A percentile compares a stretch with the other conserved stretches of the same genome.
phyloP scores from a whole-genome alignment of 371 early-diverging fungal species.

The Lichtheimia ornata region DNA sequence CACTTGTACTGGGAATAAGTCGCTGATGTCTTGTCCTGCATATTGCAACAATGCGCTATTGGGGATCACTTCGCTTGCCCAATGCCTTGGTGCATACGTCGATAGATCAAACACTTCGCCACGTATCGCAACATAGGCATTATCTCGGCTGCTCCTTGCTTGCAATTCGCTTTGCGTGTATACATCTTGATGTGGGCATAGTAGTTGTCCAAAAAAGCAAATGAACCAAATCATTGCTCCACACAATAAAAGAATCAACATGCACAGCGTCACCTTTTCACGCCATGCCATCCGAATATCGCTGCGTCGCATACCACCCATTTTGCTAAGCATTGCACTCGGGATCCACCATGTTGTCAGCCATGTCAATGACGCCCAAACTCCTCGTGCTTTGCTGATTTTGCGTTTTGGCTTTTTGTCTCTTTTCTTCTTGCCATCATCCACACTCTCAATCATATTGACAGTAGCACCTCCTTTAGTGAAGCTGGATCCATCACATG shows the following conservation, averaged over 20 bases:
- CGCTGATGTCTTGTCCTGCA: constrained; percentile 70
- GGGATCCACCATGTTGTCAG: constrained; percentile 84
- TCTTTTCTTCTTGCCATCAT: constrained; percentile 23
- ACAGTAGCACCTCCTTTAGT: not conserved
- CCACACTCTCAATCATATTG: constrained; percentile 14
- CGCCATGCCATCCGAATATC: constrained; percentile 92
- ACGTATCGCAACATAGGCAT: constrained; percentile 65
- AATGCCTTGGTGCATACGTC: constrained; percentile 62
- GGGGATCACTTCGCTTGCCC: constrained; percentile 53
- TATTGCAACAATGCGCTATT: constrained; percentile 51
- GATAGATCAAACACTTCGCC: constrained; percentile 77
- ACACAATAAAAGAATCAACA: constrained; percentile 76
- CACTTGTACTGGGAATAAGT: constrained; percentile 77
- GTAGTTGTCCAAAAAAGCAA: constrained; percentile 74
- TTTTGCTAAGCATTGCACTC: constrained; percentile 39
- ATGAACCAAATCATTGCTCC: constrained; percentile 83
- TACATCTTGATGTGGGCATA: constrained; percentile 85
- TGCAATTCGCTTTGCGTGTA: constrained; percentile 58
- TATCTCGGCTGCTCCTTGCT: constrained; percentile 36
- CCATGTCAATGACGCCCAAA: constrained; percentile 83
- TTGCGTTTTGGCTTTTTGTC: constrained; percentile 19
- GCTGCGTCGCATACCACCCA: constrained; percentile 66
- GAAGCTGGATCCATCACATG: constrained; percentile 17
- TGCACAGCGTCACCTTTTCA: constrained; percentile 87
- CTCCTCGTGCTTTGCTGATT: constrained; percentile 46